Evolutionary conservation across 768 basidiomycete species (phyloP).

Genomic region (Tylopilus vinaceipallidus): DNA sequence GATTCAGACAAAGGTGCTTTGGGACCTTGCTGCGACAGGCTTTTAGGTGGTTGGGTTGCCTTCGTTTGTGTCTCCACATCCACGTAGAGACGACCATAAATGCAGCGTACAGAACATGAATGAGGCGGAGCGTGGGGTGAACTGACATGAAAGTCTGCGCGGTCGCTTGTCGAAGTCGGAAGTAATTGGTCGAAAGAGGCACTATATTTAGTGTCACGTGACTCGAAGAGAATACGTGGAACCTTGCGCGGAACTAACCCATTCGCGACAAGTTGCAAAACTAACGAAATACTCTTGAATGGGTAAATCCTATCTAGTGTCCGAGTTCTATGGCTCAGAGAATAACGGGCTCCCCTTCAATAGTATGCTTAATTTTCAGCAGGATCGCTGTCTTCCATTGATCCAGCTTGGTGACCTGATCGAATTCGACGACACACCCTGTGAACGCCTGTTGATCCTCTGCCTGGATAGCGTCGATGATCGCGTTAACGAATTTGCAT

Average conservation of each 20-base stretch:
- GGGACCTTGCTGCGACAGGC: slow-evolving; percentile 59
- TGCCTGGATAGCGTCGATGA: slow-evolving; percentile 75
- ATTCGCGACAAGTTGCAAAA: not conserved
- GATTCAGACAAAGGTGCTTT: slow-evolving; percentile 62
- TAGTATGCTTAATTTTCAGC: slow-evolving; percentile 83
- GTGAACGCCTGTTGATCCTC: slow-evolving; percentile 77
- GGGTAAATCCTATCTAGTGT: not conserved
- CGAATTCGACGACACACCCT: slow-evolving; percentile 84
- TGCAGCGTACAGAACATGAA: slow-evolving; percentile 59
- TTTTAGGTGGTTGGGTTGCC: slow-evolving; percentile 46
- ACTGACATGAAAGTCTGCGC: slow-evolving; percentile 44
- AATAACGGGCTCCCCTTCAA: slow-evolving; percentile 55
- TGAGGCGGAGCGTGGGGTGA: slow-evolving; percentile 45
- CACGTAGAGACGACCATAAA: slow-evolving; percentile 40
- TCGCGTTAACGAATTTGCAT: slow-evolving; percentile 77
- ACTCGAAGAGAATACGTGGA: slow-evolving; percentile 18
- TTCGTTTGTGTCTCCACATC: slow-evolving; percentile 36
- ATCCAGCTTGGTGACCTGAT: slow-evolving; percentile 89
- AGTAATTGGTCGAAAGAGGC: too few species aligned
- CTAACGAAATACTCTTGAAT: not conserved
- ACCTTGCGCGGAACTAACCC: not conserved
- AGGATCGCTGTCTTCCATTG: slow-evolving; percentile 94
- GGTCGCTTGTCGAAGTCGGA: too few species aligned
- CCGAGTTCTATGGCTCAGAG: slow-evolving; percentile 18
- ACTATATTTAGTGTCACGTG: slow-evolving; percentile 25